These are phyloP conservation scores for Beauveria sp. DNA, from an alignment of 2,329 filamentous ascomycete genomes.

Conservation along the genomic window DNA sequence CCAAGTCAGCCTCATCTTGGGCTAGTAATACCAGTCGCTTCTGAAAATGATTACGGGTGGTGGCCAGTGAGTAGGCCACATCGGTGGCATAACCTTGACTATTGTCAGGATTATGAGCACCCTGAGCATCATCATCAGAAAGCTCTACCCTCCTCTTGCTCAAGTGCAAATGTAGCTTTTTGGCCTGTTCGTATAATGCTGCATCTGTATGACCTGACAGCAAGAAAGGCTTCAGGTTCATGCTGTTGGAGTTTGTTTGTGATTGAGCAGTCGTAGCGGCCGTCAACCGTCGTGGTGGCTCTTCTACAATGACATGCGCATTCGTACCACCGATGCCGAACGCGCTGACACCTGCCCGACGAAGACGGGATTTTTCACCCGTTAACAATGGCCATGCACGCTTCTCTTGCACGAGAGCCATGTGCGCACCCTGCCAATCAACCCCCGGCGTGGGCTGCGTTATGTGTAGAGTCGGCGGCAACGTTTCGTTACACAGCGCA, in stretches of 20 bases:
- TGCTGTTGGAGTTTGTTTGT: too few species aligned
- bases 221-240: background rate
- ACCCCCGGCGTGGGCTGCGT: background rate
- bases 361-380: background rate
- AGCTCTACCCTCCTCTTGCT: too few species aligned
- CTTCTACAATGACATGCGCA: background rate
- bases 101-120: too few species aligned
- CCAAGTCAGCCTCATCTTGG: background rate
- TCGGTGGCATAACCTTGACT: background rate
- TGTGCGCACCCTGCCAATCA: background rate
- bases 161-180: background rate
- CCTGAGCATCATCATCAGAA: too few species aligned
- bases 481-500: background rate
- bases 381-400: background rate
- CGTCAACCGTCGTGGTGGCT: background rate
- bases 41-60: background rate
- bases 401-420: background rate
- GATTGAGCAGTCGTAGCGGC: too few species aligned
- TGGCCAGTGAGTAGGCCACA: background rate
- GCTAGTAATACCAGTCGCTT: background rate
- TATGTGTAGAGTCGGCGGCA: background rate
- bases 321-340: background rate
- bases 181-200: background rate
- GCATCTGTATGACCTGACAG: background rate
- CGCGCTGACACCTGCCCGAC: background rate